A percentile compares a stretch with the other conserved stretches of the same genome.
These are phyloP conservation scores for Bromus sterilis DNA, from an alignment of 176 grass and related monocot species.

Conservation along the genomic window DNA sequence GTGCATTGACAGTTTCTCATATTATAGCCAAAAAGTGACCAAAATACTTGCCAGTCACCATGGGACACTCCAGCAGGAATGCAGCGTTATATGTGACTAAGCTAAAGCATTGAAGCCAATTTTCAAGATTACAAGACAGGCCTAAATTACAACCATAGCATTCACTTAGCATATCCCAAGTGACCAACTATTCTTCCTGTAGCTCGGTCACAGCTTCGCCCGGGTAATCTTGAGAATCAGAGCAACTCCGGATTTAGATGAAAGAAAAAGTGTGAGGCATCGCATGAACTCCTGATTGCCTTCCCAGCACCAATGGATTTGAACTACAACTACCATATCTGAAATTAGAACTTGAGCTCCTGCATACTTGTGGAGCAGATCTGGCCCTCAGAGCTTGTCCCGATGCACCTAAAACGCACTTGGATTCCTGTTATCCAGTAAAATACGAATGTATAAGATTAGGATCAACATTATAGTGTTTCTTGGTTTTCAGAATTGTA, in stretches of 20 bases:
- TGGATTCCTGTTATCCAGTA: slow-evolving; percentile 42
- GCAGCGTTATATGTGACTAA: background rate
- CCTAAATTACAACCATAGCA: background rate
- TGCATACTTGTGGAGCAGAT: slow-evolving; percentile 35
- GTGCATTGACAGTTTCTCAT: background rate
- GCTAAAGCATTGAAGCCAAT: background rate
- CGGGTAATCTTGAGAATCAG: background rate
- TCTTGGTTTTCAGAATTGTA: slow-evolving; percentile 1
- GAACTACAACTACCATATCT: slow-evolving; percentile 20
- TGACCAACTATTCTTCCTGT: background rate
- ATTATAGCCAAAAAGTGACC: background rate
- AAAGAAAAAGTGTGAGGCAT: slow-evolving; percentile 4
- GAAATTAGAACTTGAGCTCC: slow-evolving; percentile 20
- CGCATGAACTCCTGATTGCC: slow-evolving; percentile 24
- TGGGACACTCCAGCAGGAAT: background rate
- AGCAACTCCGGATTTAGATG: slow-evolving; percentile 27
- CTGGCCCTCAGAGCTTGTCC: slow-evolving; percentile 21
- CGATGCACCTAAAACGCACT: slow-evolving; percentile 28
- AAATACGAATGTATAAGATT: slow-evolving; percentile 3
- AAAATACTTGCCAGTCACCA: background rate
- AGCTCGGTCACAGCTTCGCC: background rate
- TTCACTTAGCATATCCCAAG: slow-evolving; percentile 1
- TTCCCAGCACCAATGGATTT: slow-evolving; percentile 21
- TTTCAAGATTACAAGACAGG: slow-evolving; percentile 1
- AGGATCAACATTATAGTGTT: background rate